Base-by-base conservation (phyloP, 73 alveolate species). In the Paramecium octaurelia region DNA sequence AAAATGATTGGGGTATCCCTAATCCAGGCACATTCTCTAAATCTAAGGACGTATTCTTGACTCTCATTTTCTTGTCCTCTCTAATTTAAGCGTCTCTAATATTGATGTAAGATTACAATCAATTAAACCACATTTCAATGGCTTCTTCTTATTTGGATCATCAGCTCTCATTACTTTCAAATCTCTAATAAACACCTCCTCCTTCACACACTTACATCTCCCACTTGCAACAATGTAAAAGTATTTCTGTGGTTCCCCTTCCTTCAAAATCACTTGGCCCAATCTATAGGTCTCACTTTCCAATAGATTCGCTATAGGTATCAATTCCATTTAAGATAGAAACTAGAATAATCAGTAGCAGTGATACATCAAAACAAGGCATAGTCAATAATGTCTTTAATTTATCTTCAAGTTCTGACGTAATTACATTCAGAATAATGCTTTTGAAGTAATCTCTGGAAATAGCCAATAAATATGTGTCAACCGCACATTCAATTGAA, bases 321-420 rank as follows among this genome's bases (percentile, higher is more conserved):
- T 89, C 29, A 89, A 73, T 38, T 83, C 76, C 85, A 89, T 83
- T 42, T 77, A 70, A 24, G 69, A 50, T 60, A 89, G 40, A 44
- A 70, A 89, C 92, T 87, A 58, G 2, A n/a, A 64, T 14, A 60
- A 48, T 48, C 1, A 64, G 18, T 11, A 12, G 6, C 8, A 8
- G 27, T 36, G 31, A 34, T 87, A 87, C 93, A 38, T 89, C 94
- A 89, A 89, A 89, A 70, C 86, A 89, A n/a, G 94, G 88, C 77
- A 89, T 48, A 2, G 91, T 71, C 9, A 46, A 31, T 69, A 89
- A 24, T 0, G 88, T 77, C 54, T 71, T 89, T 6, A 89, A 48
- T 83, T 89, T 89, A 44, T 70, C 94, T 34, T 89, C 94, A 11
- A 89, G 68, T 44, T 89, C 94, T 23, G 80, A 70, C 8, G 86